Conservation (phyloP, 2,329 filamentous ascomycete genomes). For the Exophiala sp. region DNA sequence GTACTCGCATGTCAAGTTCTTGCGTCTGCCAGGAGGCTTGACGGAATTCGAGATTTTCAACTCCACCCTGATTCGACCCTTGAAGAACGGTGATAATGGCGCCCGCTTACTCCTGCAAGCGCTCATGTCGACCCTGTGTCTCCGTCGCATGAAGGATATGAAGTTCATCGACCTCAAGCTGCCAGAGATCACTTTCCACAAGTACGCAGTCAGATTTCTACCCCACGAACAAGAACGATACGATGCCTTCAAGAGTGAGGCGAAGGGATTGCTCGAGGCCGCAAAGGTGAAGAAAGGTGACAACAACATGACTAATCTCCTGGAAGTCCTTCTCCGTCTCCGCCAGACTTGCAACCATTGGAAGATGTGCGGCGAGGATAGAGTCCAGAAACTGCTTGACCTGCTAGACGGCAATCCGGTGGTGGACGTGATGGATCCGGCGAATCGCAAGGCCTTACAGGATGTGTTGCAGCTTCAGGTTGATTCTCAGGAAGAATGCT, state of each 20-base stretch:
- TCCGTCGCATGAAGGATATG: slow-evolving; percentile 83
- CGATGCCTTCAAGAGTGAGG: slow-evolving; percentile 58
- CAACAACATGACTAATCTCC: slow-evolving; percentile 64
- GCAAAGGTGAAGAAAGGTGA: slow-evolving; percentile 39
- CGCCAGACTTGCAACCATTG: slow-evolving; percentile 86
- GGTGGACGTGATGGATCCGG: slow-evolving; percentile 59
- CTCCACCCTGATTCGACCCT: slow-evolving; percentile 60
- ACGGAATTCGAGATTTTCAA: slow-evolving; percentile 70
- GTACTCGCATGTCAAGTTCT: slow-evolving; percentile 71
- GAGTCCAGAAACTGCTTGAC: slow-evolving; percentile 65
- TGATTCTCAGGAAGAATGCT: slow-evolving; percentile 75
- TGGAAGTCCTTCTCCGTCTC: slow-evolving; percentile 75
- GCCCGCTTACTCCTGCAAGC: slow-evolving; percentile 64
- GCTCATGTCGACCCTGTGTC: slow-evolving; percentile 72
- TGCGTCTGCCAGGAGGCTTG: slow-evolving; percentile 68
- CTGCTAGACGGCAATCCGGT: slow-evolving; percentile 62
- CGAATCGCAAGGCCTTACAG: slow-evolving; percentile 67
- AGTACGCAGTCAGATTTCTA: slow-evolving; percentile 68
- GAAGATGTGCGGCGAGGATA: slow-evolving; percentile 65
- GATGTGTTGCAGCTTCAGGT: slow-evolving; percentile 69
- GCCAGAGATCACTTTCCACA: slow-evolving; percentile 68
- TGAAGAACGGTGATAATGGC: slow-evolving; percentile 52
- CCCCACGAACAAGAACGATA: slow-evolving; percentile 72
- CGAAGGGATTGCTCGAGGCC: slow-evolving; percentile 56
- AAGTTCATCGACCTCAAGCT: slow-evolving; percentile 74